Evolutionary conservation across 139 green algal species (phyloP), one percentile per base, ranked within the genome.

Genomic region (Edaphochlamys debaryana): DNA sequence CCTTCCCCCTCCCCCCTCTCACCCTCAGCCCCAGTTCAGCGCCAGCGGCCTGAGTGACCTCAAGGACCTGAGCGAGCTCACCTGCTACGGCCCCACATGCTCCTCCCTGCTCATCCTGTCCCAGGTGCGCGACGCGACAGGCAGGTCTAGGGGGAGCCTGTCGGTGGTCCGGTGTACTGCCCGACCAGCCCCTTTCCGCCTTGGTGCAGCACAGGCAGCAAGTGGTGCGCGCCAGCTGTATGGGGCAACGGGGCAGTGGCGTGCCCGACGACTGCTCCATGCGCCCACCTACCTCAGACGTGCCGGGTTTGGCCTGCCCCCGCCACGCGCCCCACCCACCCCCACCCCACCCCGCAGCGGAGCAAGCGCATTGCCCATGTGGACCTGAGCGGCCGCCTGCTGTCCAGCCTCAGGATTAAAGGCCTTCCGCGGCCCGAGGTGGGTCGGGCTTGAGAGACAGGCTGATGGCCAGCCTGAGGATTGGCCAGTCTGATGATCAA

Each of bases 81-180:
- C n/a, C 37, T 81, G 75, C 75, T 81, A 66, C 58, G 60, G 75
- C 20, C 58, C 75, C 15, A 20, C 6, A 30, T 81, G 75, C 75
- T 4, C 37, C 29, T 27, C 62, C 22, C 60, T 81, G 60, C 60
- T 81, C 29, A 63, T 81, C 40, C 30, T 81, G 38, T 81, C 75
- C 4, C 75, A 81, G 75, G 75, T 81, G 41, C 3, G 67, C 5
- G 8, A 40, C n/a, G n/a, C n/a, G n/a, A n/a, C n/a, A n/a, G n/a
- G n/a, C n/a, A n/a, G n/a, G n/a, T n/a, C n/a, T n/a, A n/a, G n/a
- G n/a, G n/a, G n/a, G n/a, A n/a, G n/a, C n/a, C n/a, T n/a, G n/a
- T n/a, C n/a, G n/a, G n/a, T n/a, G n/a, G n/a, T n/a, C n/a, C n/a
- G n/a, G n/a, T n/a, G n/a, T n/a, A n/a, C n/a, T n/a, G n/a, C n/a